A percentile compares a stretch with the other conserved stretches of the same genome.
Conservation (phyloP, 768 basidiomycete genomes). For the Kwoniella dejecticola region DNA sequence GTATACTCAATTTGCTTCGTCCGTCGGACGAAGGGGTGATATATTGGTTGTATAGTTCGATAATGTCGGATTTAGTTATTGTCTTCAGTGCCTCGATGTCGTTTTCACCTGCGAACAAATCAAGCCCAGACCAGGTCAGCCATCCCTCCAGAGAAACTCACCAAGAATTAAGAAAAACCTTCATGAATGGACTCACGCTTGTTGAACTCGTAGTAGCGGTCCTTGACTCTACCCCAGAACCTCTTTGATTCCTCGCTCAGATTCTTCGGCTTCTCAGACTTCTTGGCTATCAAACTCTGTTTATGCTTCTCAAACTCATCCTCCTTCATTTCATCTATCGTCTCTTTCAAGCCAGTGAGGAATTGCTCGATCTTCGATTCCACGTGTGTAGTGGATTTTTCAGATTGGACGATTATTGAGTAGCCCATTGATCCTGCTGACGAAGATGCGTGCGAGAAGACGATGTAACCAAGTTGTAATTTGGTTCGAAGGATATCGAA, state of each 20-base stretch:
- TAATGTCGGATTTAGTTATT: constrained; percentile 73
- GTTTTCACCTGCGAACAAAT: constrained; percentile 62
- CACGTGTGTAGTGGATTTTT: constrained; percentile 74
- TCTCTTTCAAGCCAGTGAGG: constrained; percentile 70
- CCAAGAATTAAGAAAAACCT: too few species aligned
- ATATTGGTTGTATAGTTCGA: constrained; percentile 68
- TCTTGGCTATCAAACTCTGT: constrained; percentile 72
- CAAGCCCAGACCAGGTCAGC: not conserved
- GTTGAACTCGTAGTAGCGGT: constrained; percentile 82
- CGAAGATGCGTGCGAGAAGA: constrained; percentile 60
- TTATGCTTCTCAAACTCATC: constrained; percentile 79
- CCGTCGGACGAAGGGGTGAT: constrained; percentile 70
- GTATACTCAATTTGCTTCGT: constrained; percentile 82
- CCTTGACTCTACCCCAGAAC: constrained; percentile 72
- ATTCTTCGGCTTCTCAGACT: constrained; percentile 86
- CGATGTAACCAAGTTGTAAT: constrained; percentile 94
- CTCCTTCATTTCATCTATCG: constrained; percentile 68
- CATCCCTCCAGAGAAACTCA: too few species aligned
- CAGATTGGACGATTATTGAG: constrained; percentile 84
- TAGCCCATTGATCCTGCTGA: constrained; percentile 75
- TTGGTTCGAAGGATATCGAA: constrained; percentile 89
- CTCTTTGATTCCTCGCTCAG: constrained; percentile 69
- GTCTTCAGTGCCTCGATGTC: constrained; percentile 69
- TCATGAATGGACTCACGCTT: constrained; percentile 64
- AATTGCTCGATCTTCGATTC: constrained; percentile 89